Percentiles rank a stretch among this genome's conserved stretches.
Evolutionary conservation across 148 eudicot genomes (phyloP).

Genomic region (Vaccinium myrtillus): DNA sequence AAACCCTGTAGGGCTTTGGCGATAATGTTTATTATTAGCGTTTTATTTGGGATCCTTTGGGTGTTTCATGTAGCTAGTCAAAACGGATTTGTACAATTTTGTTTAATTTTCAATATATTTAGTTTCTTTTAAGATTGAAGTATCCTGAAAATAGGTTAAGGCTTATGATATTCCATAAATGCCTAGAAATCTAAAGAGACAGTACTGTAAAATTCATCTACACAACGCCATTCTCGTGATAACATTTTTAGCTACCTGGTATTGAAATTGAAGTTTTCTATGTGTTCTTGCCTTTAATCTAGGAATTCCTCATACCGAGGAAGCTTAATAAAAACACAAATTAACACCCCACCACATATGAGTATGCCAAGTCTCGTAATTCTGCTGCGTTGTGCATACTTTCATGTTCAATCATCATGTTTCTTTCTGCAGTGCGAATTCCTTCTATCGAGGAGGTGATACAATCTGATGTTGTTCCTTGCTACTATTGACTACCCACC

Average conservation of each 20-base stretch:
- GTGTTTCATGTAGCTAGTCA: too few relatives aligned
- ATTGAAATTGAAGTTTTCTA: not conserved
- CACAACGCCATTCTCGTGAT: not conserved
- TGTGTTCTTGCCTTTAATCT: too few relatives aligned
- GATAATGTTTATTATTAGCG: too few relatives aligned
- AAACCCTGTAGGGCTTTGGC: too few relatives aligned
- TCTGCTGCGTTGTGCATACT: not conserved
- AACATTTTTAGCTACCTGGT: not conserved
- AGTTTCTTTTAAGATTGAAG: too few relatives aligned
- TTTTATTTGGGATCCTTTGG: too few relatives aligned
- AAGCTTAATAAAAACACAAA: not conserved
- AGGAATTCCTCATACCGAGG: not conserved
- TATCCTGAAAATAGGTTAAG: too few relatives aligned
- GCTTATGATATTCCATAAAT: too few relatives aligned
- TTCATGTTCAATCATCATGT: not conserved
- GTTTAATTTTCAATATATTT: too few relatives aligned
- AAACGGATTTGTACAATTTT: too few relatives aligned
- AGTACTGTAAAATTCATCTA: too few relatives aligned
- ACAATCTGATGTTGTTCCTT: constrained; percentile 82
- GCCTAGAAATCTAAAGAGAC: too few relatives aligned
- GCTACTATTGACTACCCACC: constrained; percentile 59
- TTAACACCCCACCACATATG: not conserved
- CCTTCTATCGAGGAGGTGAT: constrained; percentile 71
- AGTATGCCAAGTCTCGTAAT: not conserved
- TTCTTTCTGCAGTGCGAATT: constrained; percentile 56